phyloP scores from a whole-genome alignment of 148 eudicot species.

The Fallopia convolvulus region DNA sequence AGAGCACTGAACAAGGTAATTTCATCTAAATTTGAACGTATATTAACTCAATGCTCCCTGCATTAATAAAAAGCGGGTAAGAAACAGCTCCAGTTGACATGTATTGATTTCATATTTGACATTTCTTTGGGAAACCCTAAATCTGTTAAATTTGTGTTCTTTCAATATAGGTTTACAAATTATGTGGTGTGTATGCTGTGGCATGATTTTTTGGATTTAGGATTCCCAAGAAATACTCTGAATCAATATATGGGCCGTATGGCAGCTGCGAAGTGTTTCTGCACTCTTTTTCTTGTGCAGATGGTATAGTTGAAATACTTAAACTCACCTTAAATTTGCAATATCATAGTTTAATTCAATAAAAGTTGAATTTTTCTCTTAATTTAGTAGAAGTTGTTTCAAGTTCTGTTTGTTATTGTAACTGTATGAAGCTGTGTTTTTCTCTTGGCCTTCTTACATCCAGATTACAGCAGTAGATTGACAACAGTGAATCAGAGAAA shows the following conservation, averaged over 20 bases:
- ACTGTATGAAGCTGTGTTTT: not conserved
- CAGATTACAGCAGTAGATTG: not conserved
- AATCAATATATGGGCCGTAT: not conserved
- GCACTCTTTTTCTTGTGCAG: slow-evolving; percentile 7
- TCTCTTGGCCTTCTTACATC: not conserved
- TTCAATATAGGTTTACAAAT: not conserved
- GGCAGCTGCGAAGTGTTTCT: not conserved
- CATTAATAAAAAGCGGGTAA: not conserved
- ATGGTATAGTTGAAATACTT: not conserved
- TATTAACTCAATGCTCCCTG: not conserved
- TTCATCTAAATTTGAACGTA: not conserved
- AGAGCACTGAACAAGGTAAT: slow-evolving; percentile 7
- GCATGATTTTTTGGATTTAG: not conserved
- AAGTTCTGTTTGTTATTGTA: not conserved
- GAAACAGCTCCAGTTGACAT: not conserved
- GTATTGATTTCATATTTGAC: not conserved
- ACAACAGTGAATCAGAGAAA: not conserved
- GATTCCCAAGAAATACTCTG: not conserved
- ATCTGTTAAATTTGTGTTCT: not conserved
- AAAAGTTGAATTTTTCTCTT: not conserved
- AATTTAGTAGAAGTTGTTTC: not conserved
- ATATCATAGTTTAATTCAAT: not conserved
- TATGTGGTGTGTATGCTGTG: not conserved
- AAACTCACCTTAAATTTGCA: not conserved
- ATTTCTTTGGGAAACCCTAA: not conserved